These are phyloP conservation scores for Coelastrella sp. DNA, from an alignment of 139 green algal genomes.

Conservation along the genomic window DNA sequence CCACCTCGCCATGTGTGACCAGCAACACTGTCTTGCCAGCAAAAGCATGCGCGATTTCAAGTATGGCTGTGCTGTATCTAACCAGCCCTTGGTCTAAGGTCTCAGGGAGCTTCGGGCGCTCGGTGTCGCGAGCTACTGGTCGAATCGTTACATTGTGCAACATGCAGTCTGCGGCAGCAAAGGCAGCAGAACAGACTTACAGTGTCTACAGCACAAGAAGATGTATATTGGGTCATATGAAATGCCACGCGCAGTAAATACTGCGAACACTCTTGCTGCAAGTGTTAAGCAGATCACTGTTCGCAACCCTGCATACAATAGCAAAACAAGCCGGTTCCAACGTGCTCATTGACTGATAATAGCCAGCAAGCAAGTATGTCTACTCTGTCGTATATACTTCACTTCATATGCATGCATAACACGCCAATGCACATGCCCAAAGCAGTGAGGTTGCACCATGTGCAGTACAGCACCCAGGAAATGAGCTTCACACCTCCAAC, in stretches of 20 bases:
- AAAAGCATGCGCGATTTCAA: constrained; percentile 17
- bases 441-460: background rate
- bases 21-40: constrained; percentile 52
- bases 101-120: constrained; percentile 53
- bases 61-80: constrained; percentile 49
- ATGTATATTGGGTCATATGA: background rate
- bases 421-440: background rate
- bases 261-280: too few species aligned
- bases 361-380: too few species aligned
- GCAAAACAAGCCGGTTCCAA: too few species aligned
- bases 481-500: background rate
- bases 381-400: too few species aligned
- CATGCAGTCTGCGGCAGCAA: constrained; percentile 25
- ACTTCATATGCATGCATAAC: too few species aligned
- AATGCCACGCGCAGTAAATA: too few species aligned
- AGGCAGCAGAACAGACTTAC: background rate
- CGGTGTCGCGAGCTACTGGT: background rate
- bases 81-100: constrained; percentile 48
- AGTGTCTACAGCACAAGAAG: background rate
- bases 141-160: background rate
- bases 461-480: background rate
- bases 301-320: too few species aligned
- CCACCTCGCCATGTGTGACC: constrained; percentile 66
- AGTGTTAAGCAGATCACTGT: too few species aligned
- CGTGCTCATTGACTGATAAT: too few species aligned